Conservation (phyloP, 345 rosid species). For the Eutrema yunnanense region DNA sequence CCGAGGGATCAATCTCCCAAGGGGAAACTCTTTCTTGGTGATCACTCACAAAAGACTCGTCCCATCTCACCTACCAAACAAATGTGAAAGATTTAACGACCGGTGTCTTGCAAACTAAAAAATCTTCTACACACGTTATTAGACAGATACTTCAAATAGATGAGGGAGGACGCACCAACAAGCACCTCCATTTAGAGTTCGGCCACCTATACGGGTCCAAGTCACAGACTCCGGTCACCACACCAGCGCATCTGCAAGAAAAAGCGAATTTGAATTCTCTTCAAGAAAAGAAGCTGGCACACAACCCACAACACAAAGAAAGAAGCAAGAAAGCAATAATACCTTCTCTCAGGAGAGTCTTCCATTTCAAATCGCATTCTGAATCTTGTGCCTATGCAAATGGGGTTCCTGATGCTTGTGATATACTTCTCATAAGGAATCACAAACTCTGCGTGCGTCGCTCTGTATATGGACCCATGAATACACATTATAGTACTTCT, state of each 20-base stretch:
- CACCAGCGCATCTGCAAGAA: constrained; percentile 61
- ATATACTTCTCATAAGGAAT: constrained; percentile 66
- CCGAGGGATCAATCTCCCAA: constrained; percentile 87
- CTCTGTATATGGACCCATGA: constrained; percentile 41
- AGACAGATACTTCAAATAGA: not conserved
- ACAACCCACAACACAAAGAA: not conserved
- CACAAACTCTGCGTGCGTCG: constrained; percentile 79
- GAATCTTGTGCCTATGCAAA: constrained; percentile 69
- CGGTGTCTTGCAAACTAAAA: not conserved
- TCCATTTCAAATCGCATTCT: constrained; percentile 77
- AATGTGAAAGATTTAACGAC: not conserved
- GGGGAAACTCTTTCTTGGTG: constrained; percentile 77
- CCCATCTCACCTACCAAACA: constrained; percentile 76
- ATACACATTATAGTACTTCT: not conserved
- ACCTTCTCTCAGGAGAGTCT: constrained; percentile 87
- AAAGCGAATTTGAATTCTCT: not conserved
- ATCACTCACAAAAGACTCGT: constrained; percentile 48
- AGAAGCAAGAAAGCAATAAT: constrained; percentile 10
- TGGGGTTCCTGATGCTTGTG: constrained; percentile 49
- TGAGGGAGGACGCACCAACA: constrained; percentile 47
- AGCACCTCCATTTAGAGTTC: constrained; percentile 89
- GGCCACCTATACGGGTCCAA: constrained; percentile 84
- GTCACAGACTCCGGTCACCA: constrained; percentile 63
- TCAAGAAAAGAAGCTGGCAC: not conserved
- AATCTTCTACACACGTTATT: not conserved